phyloP scores from a whole-genome alignment of 352 stramenopile species.

The Phytophthora fragariae region DNA sequence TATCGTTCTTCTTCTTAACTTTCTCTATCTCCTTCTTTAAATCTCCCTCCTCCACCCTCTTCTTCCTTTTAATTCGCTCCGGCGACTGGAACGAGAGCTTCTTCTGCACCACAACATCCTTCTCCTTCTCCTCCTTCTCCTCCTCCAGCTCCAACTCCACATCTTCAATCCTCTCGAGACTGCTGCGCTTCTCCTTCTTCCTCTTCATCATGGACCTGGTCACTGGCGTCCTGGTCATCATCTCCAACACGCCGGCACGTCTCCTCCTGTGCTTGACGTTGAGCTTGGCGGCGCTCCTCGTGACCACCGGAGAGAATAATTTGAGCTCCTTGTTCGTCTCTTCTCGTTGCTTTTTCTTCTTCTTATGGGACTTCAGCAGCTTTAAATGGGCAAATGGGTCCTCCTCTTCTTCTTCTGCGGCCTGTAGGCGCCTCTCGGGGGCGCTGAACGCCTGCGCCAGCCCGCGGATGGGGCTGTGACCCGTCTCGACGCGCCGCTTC shows the following conservation, averaged over 20 bases:
- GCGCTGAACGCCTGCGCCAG: slow-evolving; percentile 1
- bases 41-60: not conserved
- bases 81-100: slow-evolving; percentile 32
- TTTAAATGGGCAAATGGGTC: slow-evolving; percentile 35
- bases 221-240: slow-evolving; percentile 25
- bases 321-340: not conserved
- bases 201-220: slow-evolving; percentile 36
- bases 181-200: slow-evolving; percentile 25
- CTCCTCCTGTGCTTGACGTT: slow-evolving; percentile 13
- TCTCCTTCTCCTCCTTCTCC: slow-evolving; percentile 21
- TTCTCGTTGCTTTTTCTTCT: slow-evolving; percentile 17
- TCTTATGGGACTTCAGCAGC: slow-evolving; percentile 21
- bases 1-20: not conserved
- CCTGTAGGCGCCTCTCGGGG: not conserved
- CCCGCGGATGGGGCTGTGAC: slow-evolving; percentile 12
- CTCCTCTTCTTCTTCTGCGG: slow-evolving; percentile 22
- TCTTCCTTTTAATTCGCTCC: slow-evolving; percentile 19
- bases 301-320: slow-evolving; percentile 16
- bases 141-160: no score
- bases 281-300: slow-evolving; percentile 19
- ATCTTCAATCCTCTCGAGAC: slow-evolving; percentile 31
- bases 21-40: slow-evolving; percentile 2
- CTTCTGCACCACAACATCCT: slow-evolving; percentile 50
- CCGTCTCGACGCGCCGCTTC: slow-evolving; percentile 18
- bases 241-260: slow-evolving; percentile 29